These are phyloP conservation scores for Bonia amplexicaulis DNA, from an alignment of 176 grass and related monocot species.

Conservation along the genomic window DNA sequence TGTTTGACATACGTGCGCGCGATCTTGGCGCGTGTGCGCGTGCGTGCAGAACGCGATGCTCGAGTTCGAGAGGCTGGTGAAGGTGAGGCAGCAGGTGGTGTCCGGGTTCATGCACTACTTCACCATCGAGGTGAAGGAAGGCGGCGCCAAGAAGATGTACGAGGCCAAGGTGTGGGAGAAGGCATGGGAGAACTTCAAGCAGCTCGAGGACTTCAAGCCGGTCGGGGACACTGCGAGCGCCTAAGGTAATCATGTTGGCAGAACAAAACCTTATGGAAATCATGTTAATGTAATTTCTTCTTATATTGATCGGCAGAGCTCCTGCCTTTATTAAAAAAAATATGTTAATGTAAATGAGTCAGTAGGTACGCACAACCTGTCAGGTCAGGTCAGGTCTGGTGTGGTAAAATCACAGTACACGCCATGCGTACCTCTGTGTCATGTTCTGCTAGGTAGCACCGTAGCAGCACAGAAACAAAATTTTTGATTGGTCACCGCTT, in stretches of 20 bases:
- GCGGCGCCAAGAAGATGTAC: conserved; percentile 48
- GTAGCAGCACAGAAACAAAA: not conserved
- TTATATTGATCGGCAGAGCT: too few relatives aligned
- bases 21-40: not conserved
- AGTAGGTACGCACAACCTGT: too few relatives aligned
- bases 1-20: not conserved
- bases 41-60: conserved; percentile 42
- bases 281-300: not conserved
- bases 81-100: conserved; percentile 56
- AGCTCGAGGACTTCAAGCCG: conserved; percentile 60
- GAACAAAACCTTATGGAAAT: not conserved
- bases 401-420: not conserved
- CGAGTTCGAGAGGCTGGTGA: conserved; percentile 59
- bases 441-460: not conserved
- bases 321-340: too few relatives aligned
- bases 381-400: not conserved
- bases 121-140: conserved; percentile 60
- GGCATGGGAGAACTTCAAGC: conserved; percentile 55
- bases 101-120: conserved; percentile 55
- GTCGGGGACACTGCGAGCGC: not conserved
- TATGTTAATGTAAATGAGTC: too few relatives aligned
- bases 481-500: not conserved
- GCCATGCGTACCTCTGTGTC: not conserved
- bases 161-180: conserved; percentile 60
- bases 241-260: not conserved